Evolutionary conservation across 148 eudicot species (phyloP).

Genomic region (Silene conica): DNA sequence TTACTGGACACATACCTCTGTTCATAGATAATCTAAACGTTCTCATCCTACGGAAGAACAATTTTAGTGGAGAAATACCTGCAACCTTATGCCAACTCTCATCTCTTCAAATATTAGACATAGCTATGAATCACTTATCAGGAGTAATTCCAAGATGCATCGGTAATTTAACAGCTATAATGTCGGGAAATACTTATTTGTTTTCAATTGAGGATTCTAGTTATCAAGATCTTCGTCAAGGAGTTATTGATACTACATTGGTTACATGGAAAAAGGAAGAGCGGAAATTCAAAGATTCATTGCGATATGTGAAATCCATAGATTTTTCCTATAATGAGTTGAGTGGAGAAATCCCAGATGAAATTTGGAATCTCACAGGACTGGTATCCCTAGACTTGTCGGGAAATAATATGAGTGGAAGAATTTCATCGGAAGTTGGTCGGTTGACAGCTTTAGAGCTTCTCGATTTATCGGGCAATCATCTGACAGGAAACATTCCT

Average conservation of each 20-base stretch:
- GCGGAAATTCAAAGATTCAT: slow-evolving; percentile 3
- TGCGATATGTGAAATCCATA: slow-evolving; percentile 14
- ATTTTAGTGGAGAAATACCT: slow-evolving; percentile 14
- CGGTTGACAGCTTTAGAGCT: slow-evolving; percentile 9
- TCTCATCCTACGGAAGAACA: slow-evolving; percentile 12
- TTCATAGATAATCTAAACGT: not conserved
- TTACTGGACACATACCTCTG: slow-evolving; percentile 10
- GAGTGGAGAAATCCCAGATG: slow-evolving; percentile 17
- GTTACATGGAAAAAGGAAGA: slow-evolving; percentile 22
- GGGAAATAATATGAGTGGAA: slow-evolving; percentile 12
- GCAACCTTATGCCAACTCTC: not conserved
- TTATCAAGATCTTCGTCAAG: no score
- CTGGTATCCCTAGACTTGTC: slow-evolving; percentile 8
- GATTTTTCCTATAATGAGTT: slow-evolving; percentile 12
- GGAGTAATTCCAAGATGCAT: slow-evolving; percentile 19
- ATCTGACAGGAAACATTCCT: slow-evolving; percentile 14
- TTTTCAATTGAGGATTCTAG: no score
- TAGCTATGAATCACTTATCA: slow-evolving; percentile 13
- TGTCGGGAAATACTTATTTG: no score
- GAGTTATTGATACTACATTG: slow-evolving; percentile 7
- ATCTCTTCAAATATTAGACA: slow-evolving; percentile 17
- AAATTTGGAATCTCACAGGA: slow-evolving; percentile 17
- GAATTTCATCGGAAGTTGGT: slow-evolving; percentile 14
- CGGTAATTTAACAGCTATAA: slow-evolving; percentile 11
- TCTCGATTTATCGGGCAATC: slow-evolving; percentile 18